Evolutionary conservation across 345 rosid genomes (phyloP), one percentile per base, ranked within the genome.

Genomic region (Geranium rotundifolium): DNA sequence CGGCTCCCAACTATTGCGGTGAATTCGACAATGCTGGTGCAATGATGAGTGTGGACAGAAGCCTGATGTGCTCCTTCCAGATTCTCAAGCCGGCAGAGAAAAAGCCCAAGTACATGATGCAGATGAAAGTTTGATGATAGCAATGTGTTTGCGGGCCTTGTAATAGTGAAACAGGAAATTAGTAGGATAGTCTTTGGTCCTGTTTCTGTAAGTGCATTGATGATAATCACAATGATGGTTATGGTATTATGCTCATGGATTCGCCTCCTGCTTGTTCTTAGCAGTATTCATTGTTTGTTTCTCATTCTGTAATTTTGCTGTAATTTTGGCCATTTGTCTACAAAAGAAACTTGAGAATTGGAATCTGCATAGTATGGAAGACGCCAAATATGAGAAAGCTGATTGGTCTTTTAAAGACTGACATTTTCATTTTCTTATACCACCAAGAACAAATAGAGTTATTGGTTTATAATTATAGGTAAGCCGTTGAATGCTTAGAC

Each of bases 21-120:
- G 98, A 92, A 73, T 92, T 89, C 78, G 95, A 92, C 72, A 92
- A 92, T 82, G 98, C 98, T 18, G 98, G 98, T 67, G 95, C 98
- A 2, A 79, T 89, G 95, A 92, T 92, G 98, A 85, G 84, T 56
- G 92, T 92, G 55, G 91, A 92, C 59, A 91, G 84, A 63, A 81
- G 83, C 76, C 74, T 89, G 71, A 83, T 82, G 87, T 92, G 98
- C 81, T 92, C 98, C 56, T 92, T 92, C 75, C 98, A 89, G 80
- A 89, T 89, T 81, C 78, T 92, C 67, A 92, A 87, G 77, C 98
- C 96, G 7, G 88, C 96, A 0, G 98, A 87, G 79, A 86, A 82
- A 77, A 86, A 84, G 63, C 68, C 84, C n/a, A 83, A 86, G 76
- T 76, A 73, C 73, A 72, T 76, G 78, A 76, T 77, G 85, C 68